Evolutionary conservation across 305 asterid genomes (phyloP).

Genomic region (Fraxinus ornus): DNA sequence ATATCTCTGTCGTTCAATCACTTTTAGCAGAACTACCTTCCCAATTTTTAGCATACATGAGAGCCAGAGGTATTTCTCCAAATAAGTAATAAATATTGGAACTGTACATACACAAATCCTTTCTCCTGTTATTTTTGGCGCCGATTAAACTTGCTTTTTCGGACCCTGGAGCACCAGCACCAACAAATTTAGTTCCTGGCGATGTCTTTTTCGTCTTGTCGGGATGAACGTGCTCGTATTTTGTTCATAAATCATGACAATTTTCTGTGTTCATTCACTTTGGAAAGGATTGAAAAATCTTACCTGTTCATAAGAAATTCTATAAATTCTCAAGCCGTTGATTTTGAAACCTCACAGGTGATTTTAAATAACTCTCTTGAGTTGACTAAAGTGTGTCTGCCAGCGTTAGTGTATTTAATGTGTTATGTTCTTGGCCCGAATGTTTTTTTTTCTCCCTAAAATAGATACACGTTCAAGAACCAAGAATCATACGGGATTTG

Average conservation of each 20-base stretch:
- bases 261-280: neutral
- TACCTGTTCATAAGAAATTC: neutral
- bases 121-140: constrained; percentile 22
- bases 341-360: neutral
- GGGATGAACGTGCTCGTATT: constrained; percentile 23
- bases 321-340: neutral
- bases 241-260: constrained; percentile 14
- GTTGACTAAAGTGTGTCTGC: neutral
- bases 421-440: neutral
- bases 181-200: constrained; percentile 28
- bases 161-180: constrained; percentile 23
- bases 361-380: neutral
- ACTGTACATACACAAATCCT: constrained; percentile 48
- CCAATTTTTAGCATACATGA: constrained; percentile 76
- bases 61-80: constrained; percentile 69
- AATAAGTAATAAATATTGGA: constrained; percentile 32
- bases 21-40: constrained; percentile 89
- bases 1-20: constrained; percentile 67
- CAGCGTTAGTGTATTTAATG: no score
- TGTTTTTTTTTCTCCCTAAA: no score
- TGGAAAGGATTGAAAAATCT: neutral
- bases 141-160: constrained; percentile 19
- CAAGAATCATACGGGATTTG: no score
- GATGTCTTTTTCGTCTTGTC: constrained; percentile 30
- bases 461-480: neutral